Conservation (phyloP, 2,329 filamentous ascomycete genomes). For the Colletotrichum caudatum region DNA sequence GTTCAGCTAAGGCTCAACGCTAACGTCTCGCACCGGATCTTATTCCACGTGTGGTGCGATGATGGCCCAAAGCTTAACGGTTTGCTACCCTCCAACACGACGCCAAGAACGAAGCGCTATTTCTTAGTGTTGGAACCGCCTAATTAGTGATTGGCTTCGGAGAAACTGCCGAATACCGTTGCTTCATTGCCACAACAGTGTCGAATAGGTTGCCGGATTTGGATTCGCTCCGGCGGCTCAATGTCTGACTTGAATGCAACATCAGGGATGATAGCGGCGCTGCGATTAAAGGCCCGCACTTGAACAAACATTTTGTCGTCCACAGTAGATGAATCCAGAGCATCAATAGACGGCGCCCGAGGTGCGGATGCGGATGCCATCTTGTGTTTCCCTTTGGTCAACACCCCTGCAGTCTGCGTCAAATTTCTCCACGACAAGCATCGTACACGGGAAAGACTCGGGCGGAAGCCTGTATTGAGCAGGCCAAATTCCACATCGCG, state of each 20-base stretch:
- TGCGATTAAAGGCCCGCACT: slow-evolving; percentile 7
- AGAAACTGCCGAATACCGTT: slow-evolving; percentile 27
- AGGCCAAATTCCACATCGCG: slow-evolving; percentile 20
- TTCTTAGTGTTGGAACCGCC: neutral
- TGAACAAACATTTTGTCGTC: neutral
- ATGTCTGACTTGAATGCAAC: slow-evolving; percentile 1
- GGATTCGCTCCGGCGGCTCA: slow-evolving; percentile 13
- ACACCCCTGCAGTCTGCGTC: neutral
- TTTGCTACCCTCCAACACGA: neutral
- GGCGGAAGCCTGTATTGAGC: neutral
- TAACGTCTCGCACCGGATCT: slow-evolving; percentile 5
- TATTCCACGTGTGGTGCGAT: slow-evolving; percentile 16
- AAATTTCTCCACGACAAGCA: too few relatives aligned
- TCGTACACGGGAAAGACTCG: slow-evolving; percentile 8
- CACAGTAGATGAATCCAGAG: neutral
- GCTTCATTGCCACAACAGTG: slow-evolving; percentile 12
- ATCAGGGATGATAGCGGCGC: slow-evolving; percentile 10
- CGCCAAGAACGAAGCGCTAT: neutral
- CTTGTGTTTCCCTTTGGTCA: slow-evolving; percentile 5
- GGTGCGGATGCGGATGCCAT: slow-evolving; percentile 32
- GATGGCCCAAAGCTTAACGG: slow-evolving; percentile 17
- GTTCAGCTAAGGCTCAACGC: slow-evolving; percentile 13
- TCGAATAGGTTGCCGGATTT: neutral
- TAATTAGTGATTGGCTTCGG: slow-evolving; percentile 9
- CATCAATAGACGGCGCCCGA: neutral